Percentiles rank a stretch among this genome's conserved stretches.
Evolutionary conservation across 495 filamentous ascomycete species (phyloP).

Genomic region (Trichoderma erinaceum): DNA sequence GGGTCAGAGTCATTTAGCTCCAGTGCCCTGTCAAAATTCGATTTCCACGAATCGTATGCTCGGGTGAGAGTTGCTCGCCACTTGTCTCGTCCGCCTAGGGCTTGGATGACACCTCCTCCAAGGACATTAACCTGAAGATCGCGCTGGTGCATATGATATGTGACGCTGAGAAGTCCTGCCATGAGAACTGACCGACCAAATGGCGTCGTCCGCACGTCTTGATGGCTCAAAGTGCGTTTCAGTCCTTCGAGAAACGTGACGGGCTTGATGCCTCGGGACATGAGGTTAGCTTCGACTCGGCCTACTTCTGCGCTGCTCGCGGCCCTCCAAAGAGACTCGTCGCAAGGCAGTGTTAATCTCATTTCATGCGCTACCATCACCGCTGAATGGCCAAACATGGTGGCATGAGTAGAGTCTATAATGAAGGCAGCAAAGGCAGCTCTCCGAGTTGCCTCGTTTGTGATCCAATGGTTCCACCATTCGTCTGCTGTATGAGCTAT

Average conservation of each 20-base stretch:
- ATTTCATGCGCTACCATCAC: conserved; percentile 98
- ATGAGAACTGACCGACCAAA: conserved; percentile 95
- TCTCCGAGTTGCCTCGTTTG: conserved; percentile 81
- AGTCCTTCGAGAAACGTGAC: conserved; percentile 87
- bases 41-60: conserved; percentile 92
- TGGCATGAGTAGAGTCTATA: conserved; percentile 91
- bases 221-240: conserved; percentile 80
- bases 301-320: conserved; percentile 84
- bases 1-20: conserved; percentile 37
- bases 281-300: conserved; percentile 73
- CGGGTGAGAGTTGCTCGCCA: conserved; percentile 84
- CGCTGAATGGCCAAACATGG: conserved; percentile 96
- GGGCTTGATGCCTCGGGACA: conserved; percentile 77
- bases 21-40: conserved; percentile 84
- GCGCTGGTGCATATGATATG: conserved; percentile 96
- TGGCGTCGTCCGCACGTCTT: conserved; percentile 84
- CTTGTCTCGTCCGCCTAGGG: conserved; percentile 84
- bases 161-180: conserved; percentile 87
- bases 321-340: conserved; percentile 90
- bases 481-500: conserved; percentile 67
- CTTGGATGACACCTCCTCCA: conserved; percentile 61
- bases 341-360: conserved; percentile 84
- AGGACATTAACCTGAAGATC: conserved; percentile 92
- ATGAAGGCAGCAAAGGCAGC: conserved; percentile 94
- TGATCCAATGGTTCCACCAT: conserved; percentile 96